Evolutionary conservation across 495 filamentous ascomycete genomes (phyloP).

Genomic region (Annulohypoxylon maeteangense): DNA sequence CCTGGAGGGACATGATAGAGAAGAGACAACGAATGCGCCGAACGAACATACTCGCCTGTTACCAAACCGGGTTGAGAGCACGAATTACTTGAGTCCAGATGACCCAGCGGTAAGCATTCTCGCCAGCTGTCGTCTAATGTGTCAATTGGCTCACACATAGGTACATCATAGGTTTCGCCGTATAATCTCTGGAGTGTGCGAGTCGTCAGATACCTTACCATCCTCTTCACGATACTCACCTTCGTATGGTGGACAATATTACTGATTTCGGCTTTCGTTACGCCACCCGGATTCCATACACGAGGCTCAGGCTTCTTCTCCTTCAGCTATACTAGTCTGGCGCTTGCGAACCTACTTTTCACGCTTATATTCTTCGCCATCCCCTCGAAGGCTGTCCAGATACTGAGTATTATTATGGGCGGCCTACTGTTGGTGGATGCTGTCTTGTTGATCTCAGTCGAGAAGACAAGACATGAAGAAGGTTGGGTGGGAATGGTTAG

Average conservation of each 20-base stretch:
- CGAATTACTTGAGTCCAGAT: constrained; percentile 85
- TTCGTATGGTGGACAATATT: constrained; percentile 93
- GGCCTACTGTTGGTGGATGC: constrained; percentile 81
- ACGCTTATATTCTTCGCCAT: constrained; percentile 87
- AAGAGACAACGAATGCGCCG: constrained; percentile 63
- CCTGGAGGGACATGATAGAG: constrained; percentile 34
- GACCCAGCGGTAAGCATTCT: constrained; percentile 80
- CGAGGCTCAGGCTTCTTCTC: constrained; percentile 91
- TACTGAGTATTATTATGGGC: constrained; percentile 72
- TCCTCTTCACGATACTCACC: constrained; percentile 75
- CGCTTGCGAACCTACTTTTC: constrained; percentile 75
- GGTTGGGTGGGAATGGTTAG: constrained; percentile 89
- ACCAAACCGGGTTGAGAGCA: constrained; percentile 63
- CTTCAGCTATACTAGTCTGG: constrained; percentile 80
- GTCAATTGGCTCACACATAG: background rate
- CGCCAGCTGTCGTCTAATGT: background rate
- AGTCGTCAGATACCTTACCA: constrained; percentile 75
- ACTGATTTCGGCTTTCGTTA: constrained; percentile 87
- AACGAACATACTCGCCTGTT: constrained; percentile 83
- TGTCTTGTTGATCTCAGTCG: constrained; percentile 78
- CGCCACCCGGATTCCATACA: constrained; percentile 82
- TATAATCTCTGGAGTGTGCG: constrained; percentile 95
- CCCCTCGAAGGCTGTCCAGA: constrained; percentile 79
- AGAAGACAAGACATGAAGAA: constrained; percentile 80
- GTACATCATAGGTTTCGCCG: constrained; percentile 76